Conservation (phyloP, 2,329 filamentous ascomycete species). For the Pseudogymnoascus sp. region DNA sequence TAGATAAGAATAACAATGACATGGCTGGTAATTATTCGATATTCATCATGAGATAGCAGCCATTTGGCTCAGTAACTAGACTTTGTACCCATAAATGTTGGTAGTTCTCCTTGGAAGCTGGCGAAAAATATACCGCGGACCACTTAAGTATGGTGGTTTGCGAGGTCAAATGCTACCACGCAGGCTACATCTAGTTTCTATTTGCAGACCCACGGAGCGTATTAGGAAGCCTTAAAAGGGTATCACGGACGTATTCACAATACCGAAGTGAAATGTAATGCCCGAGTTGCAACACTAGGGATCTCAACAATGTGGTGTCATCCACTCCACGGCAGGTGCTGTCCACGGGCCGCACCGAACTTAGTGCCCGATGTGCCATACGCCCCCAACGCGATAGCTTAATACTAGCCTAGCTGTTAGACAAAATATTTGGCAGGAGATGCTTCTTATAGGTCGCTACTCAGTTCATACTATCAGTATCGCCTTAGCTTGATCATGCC, state of each 20-base stretch:
- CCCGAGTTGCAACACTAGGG: neutral
- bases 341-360: neutral
- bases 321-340: neutral
- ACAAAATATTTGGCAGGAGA: neutral
- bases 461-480: neutral
- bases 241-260: neutral
- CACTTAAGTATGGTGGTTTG: neutral
- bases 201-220: neutral
- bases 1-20: neutral
- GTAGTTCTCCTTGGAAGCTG: neutral
- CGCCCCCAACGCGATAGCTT: neutral
- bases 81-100: neutral
- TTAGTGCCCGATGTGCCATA: neutral
- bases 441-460: neutral
- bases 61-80: neutral
- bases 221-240: neutral
- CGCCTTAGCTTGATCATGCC: neutral
- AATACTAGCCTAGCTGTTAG: no score
- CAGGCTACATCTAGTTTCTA: neutral
- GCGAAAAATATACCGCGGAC: neutral
- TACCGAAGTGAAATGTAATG: neutral
- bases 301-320: neutral
- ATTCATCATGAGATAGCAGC: neutral
- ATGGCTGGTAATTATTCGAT: neutral
- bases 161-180: neutral